Percentiles rank a stretch among this genome's conserved stretches.
Evolutionary conservation across 2,329 filamentous ascomycete genomes (phyloP).

Genomic region (Arthrobotrys musiformis): DNA sequence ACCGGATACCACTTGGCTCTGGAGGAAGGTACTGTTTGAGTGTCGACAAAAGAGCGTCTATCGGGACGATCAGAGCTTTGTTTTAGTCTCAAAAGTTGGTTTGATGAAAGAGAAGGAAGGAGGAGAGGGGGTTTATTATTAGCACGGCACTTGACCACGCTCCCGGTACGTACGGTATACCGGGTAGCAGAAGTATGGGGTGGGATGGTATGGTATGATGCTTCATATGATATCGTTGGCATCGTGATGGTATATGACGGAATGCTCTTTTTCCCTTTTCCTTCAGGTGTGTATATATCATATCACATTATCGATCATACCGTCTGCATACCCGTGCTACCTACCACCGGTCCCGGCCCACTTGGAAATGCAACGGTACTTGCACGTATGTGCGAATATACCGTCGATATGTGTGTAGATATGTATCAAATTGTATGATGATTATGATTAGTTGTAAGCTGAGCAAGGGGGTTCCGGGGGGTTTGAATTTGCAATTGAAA

Average conservation of each 20-base stretch:
- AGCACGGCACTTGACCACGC: too few species aligned
- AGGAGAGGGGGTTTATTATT: too few species aligned
- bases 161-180: too few species aligned
- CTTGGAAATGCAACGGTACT: too few species aligned
- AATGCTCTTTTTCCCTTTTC: neutral
- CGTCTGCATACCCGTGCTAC: neutral
- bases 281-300: neutral
- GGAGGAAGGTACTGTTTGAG: too few species aligned
- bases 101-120: too few species aligned
- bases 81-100: too few species aligned
- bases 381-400: too few species aligned
- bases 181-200: too few species aligned
- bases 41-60: constrained; percentile 28
- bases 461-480: constrained; percentile 34
- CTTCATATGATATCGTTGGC: neutral
- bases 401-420: neutral
- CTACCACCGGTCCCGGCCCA: too few species aligned
- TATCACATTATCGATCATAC: neutral
- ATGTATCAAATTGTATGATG: neutral
- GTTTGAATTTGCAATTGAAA: too few species aligned
- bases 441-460: constrained; percentile 38
- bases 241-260: neutral
- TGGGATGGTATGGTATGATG: neutral
- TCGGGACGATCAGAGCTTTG: constrained; percentile 35
- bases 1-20: constrained; percentile 20